Evolutionary conservation across 305 asterid species (phyloP), one percentile per base, ranked within the genome.

Genomic region (Stenogyne calaminthoides): DNA sequence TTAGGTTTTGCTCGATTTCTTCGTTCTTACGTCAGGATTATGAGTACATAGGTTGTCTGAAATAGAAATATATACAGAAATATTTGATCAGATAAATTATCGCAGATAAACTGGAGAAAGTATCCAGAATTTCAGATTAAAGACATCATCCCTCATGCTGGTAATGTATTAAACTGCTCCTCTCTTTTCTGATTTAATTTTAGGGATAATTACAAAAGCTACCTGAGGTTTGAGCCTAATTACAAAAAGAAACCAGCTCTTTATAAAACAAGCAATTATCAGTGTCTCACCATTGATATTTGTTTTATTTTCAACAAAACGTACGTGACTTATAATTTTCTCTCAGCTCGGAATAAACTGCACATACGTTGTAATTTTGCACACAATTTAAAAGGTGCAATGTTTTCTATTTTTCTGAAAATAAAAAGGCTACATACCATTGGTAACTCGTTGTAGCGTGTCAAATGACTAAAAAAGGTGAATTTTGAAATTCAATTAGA

Each of bases 101-200:
- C 79, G 80, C 86, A 86, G 89, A 79, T 86, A 72, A 84, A 84
- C 81, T 84, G 89, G 89, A 79, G 55, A 78, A 68, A 65, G 16
- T 84, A 86, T 82, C 84, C 91, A 2, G 89, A 86, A 73, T 86
- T 84, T 77, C 84, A 77, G 51, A 56, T 55, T 34, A 18, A 69
- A 37, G 47, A 69, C 56, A 44, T 71, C 64, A 42, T 39, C n/a
- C 72, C 78, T 36, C 75, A 39, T 15, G 60, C 82, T 0, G 87
- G 88, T 86, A 80, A 76, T 66, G 52, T 59, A 60, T 60, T 56
- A 20, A 74, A 68, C 47, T 68, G 70, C 47, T 74, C 55, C 56
- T 63, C 67, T 61, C 55, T 32, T 57, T 66, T 18, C 32, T 18
- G 60, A 32, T 49, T 49, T 5, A 49, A 15, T 49, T n/a, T 49